These are phyloP conservation scores for Nannochloropsis granulata DNA, from an alignment of 108 stramenopile species.

Conservation along the genomic window DNA sequence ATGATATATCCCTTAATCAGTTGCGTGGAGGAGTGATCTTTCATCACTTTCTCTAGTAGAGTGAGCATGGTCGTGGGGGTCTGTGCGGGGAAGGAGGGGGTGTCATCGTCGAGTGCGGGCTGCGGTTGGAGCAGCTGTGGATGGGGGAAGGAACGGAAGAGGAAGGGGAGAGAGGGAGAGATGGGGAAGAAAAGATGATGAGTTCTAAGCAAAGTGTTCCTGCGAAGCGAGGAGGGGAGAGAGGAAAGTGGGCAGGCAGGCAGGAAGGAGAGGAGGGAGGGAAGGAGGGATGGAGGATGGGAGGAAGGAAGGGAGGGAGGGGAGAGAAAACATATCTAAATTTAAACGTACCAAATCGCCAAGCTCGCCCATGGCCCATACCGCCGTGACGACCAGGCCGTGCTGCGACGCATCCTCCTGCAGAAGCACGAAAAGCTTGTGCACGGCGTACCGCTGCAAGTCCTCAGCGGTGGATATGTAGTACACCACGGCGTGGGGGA, in stretches of 20 bases:
- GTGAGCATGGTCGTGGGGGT: conserved; percentile 36
- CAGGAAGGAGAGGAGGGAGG: not conserved
- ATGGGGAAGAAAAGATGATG: no score
- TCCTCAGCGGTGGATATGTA: conserved; percentile 61
- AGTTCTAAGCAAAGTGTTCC: no score
- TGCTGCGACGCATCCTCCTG: conserved; percentile 66
- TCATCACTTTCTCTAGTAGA: conserved; percentile 51
- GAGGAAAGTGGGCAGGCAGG: not conserved
- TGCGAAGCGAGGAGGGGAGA: not conserved
- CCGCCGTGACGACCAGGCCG: conserved; percentile 67
- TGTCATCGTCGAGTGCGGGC: not conserved
- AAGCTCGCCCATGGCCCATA: conserved; percentile 88
- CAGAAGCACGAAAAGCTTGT: conserved; percentile 74
- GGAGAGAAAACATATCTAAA: not conserved
- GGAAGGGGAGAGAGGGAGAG: no score
- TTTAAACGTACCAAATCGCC: conserved; percentile 38
- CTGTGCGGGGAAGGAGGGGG: not conserved
- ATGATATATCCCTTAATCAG: conserved; percentile 72
- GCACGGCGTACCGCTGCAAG: conserved; percentile 65
- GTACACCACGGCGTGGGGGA: conserved; percentile 51
- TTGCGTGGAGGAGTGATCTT: conserved; percentile 60
- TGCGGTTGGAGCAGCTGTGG: not conserved
- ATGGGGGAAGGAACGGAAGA: no score
- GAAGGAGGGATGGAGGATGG: not conserved
- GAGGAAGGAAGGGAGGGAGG: not conserved